Percentiles rank a stretch among this genome's conserved stretches.
Conservation (phyloP, 768 basidiomycete species). For the Termitomyces sp. region DNA sequence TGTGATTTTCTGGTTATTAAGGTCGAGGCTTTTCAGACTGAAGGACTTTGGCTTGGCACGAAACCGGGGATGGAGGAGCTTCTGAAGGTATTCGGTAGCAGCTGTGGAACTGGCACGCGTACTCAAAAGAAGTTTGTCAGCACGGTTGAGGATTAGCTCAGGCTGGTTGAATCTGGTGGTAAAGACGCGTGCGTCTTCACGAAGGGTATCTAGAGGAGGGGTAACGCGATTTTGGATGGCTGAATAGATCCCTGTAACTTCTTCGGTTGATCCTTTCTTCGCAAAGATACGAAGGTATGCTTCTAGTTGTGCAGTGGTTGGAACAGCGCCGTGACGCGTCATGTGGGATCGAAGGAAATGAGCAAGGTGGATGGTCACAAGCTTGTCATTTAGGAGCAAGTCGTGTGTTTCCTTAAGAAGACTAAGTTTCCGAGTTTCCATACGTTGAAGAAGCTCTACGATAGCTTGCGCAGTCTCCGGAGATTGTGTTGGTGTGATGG, state of each 20-base stretch:
- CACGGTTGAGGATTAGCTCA: slow-evolving; percentile 19
- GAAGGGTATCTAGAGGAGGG: not conserved
- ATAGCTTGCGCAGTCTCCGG: slow-evolving; percentile 32
- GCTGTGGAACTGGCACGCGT: slow-evolving; percentile 34
- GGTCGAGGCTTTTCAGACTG: not conserved
- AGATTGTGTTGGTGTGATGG: slow-evolving; percentile 33
- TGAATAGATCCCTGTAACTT: not conserved
- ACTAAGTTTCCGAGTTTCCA: slow-evolving; percentile 38
- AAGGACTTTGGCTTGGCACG: not conserved
- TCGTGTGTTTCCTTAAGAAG: slow-evolving; percentile 37
- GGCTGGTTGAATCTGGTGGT: not conserved
- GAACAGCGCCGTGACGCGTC: slow-evolving; percentile 32
- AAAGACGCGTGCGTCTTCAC: not conserved
- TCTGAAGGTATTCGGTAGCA: slow-evolving; percentile 41
- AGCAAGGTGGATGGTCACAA: slow-evolving; percentile 44
- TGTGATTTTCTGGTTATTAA: not conserved
- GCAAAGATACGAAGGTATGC: slow-evolving; percentile 42
- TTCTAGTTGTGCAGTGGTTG: slow-evolving; percentile 39
- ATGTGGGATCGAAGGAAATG: slow-evolving; percentile 39
- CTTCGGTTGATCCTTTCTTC: slow-evolving; percentile 23
- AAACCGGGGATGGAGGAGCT: slow-evolving; percentile 18
- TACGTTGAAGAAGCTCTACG: slow-evolving; percentile 35
- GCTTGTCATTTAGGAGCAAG: slow-evolving; percentile 41
- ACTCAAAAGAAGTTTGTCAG: slow-evolving; percentile 38
- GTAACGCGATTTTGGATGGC: slow-evolving; percentile 26